Percentiles rank a stretch among this genome's conserved stretches.
Evolutionary conservation across 441 rosid species (phyloP).

Genomic region (Erodium moschatum): DNA sequence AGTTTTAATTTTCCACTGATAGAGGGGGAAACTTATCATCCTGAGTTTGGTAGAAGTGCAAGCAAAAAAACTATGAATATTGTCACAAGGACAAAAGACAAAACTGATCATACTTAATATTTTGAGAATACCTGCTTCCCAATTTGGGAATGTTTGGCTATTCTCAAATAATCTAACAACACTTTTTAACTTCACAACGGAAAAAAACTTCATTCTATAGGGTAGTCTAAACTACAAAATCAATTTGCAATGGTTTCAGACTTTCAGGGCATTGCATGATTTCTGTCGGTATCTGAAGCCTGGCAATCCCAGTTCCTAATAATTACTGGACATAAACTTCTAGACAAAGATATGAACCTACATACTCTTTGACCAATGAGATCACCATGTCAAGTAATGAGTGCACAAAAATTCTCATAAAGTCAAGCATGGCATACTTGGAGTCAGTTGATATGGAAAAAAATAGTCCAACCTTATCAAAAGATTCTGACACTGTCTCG

Average conservation of each 20-base stretch:
- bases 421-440: background rate
- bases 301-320: background rate
- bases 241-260: background rate
- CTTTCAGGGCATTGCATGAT: background rate
- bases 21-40: background rate
- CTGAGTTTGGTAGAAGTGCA: background rate
- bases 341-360: background rate
- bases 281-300: background rate
- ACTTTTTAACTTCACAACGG: background rate
- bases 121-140: background rate
- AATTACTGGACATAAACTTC: background rate
- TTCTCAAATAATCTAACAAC: background rate
- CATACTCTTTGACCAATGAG: background rate
- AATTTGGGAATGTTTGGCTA: background rate
- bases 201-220: background rate
- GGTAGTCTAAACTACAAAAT: background rate
- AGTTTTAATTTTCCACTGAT: background rate
- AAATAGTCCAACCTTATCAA: constrained; percentile 58
- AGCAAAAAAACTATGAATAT: background rate
- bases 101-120: background rate
- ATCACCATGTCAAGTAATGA: background rate
- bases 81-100: background rate
- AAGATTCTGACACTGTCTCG: constrained; percentile 48
- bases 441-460: constrained; percentile 18
- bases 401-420: background rate